Conservation (phyloP, 169 alveolate genomes). For the Eimeria falciformis region DNA sequence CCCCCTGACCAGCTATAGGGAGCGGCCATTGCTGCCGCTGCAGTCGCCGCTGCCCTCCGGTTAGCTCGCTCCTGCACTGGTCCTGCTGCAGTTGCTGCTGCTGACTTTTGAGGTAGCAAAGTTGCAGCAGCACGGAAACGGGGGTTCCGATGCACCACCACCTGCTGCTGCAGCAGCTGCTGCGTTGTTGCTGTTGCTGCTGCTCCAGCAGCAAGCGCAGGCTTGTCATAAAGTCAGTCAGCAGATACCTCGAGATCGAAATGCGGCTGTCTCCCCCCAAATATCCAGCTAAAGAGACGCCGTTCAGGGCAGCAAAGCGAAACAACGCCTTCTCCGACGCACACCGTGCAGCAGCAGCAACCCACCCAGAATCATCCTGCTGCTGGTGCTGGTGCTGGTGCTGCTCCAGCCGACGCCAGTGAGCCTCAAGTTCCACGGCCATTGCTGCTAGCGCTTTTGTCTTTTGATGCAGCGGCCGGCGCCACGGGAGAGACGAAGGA, state of each 20-base stretch:
- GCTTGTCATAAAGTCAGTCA: background rate
- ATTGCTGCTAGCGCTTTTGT: slow-evolving; percentile 22
- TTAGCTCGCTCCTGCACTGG: background rate
- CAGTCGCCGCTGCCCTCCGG: background rate
- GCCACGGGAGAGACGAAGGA: background rate
- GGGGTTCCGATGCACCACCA: background rate
- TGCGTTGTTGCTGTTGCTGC: slow-evolving; percentile 1
- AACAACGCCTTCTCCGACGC: background rate
- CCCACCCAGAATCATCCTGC: background rate
- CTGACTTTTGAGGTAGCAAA: background rate
- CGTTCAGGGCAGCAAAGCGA: background rate
- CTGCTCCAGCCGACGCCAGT: background rate
- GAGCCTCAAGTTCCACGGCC: background rate
- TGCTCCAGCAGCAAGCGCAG: background rate
- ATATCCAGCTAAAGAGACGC: background rate
- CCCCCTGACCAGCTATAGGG: background rate
- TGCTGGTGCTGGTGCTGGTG: background rate
- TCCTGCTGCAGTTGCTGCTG: background rate
- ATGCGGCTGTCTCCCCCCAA: background rate
- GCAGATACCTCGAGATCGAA: background rate
- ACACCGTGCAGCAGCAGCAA: background rate
- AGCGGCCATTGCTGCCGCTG: background rate
- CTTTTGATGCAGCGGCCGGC: background rate
- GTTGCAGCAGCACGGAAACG: slow-evolving; percentile 1
- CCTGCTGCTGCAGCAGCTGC: background rate